phyloP scores from a whole-genome alignment of 352 stramenopile species.

The Aphanomyces cochlioides region DNA sequence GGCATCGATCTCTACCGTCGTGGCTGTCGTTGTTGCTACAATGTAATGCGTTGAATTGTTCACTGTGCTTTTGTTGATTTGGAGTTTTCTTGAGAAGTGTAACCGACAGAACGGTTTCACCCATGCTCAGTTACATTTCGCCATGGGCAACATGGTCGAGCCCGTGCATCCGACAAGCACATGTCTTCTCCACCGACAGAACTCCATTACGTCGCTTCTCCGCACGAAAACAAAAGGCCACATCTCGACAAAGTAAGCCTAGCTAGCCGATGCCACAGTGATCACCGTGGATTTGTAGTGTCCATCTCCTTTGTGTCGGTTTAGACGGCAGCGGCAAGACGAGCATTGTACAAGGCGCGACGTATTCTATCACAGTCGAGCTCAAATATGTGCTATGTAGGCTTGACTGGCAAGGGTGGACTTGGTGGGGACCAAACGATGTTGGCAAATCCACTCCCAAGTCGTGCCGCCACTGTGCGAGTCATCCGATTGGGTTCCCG shows the following conservation, averaged over 20 bases:
- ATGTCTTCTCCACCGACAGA: background rate
- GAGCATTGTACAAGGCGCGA: background rate
- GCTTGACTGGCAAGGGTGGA: background rate
- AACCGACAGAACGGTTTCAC: background rate
- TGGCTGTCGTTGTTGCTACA: background rate
- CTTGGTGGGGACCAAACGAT: background rate
- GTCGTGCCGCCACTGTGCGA: background rate
- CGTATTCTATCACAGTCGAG: background rate
- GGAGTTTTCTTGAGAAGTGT: background rate
- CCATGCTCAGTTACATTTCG: background rate
- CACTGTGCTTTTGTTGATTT: background rate
- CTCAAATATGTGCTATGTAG: background rate
- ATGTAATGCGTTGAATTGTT: background rate
- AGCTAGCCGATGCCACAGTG: background rate
- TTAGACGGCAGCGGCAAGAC: conserved; percentile 19
- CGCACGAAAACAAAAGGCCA: background rate
- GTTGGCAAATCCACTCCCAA: conserved; percentile 6
- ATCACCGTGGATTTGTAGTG: background rate
- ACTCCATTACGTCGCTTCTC: background rate
- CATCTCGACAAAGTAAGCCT: background rate
- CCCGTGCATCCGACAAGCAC: background rate
- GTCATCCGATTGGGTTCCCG: background rate
- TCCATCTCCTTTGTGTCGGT: conserved; percentile 1
- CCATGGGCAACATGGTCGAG: background rate
- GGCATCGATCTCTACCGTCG: too few species aligned